A percentile compares a stretch with the other conserved stretches of the same genome.
phyloP scores from a whole-genome alignment of 148 eudicot species.

The Fagopyrum homotropicum region DNA sequence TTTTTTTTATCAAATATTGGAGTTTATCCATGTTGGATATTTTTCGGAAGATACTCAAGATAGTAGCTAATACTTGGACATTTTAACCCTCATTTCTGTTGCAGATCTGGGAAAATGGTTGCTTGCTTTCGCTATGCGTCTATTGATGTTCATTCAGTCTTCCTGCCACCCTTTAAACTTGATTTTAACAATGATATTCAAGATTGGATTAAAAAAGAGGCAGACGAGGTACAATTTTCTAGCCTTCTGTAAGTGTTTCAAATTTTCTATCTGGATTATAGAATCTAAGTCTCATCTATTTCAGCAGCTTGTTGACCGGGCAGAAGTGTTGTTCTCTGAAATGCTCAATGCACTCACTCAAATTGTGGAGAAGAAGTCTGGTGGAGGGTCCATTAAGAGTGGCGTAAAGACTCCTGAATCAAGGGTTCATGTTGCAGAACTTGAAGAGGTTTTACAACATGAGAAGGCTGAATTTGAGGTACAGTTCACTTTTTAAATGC shows the following conservation, averaged over 20 bases:
- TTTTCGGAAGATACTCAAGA: neutral
- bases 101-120: slow-evolving; percentile 94
- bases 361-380: slow-evolving; percentile 43
- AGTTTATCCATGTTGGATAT: neutral
- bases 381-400: slow-evolving; percentile 26
- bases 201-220: slow-evolving; percentile 80
- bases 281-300: neutral
- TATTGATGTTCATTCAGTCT: slow-evolving; percentile 88
- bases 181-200: slow-evolving; percentile 69
- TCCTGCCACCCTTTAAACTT: slow-evolving; percentile 78
- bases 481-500: neutral
- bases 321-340: slow-evolving; percentile 73
- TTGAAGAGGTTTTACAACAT: slow-evolving; percentile 53
- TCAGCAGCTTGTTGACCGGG: slow-evolving; percentile 56
- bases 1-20: neutral
- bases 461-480: slow-evolving; percentile 85
- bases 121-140: slow-evolving; percentile 99
- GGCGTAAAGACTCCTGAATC: slow-evolving; percentile 30
- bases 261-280: neutral
- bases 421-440: slow-evolving; percentile 44
- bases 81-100: neutral
- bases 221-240: slow-evolving; percentile 52
- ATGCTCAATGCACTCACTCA: slow-evolving; percentile 60
- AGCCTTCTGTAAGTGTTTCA: neutral
- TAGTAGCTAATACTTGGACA: neutral